Conservation (phyloP, 2,329 filamentous ascomycete genomes). For the Didymella pinodella region DNA sequence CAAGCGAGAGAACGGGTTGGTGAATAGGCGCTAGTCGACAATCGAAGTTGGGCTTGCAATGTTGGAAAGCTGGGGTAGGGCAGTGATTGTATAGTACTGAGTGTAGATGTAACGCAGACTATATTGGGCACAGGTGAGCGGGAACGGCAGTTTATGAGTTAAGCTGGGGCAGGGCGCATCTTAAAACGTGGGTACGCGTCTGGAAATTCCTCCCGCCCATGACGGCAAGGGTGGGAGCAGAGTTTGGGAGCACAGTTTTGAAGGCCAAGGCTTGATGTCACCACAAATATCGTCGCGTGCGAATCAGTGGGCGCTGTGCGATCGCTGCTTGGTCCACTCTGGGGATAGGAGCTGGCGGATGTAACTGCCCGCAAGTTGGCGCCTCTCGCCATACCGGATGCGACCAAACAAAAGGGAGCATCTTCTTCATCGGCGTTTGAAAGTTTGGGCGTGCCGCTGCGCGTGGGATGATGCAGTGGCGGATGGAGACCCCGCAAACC, state of each 20-base stretch:
- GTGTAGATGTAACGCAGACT: slow-evolving; percentile 31
- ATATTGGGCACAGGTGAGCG: slow-evolving; percentile 33
- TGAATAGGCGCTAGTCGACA: slow-evolving; percentile 13
- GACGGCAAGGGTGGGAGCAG: slow-evolving; percentile 48
- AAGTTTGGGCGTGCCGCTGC: slow-evolving; percentile 32
- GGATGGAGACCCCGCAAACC: slow-evolving; percentile 41
- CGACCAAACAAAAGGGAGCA: slow-evolving; percentile 17
- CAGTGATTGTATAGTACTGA: slow-evolving; percentile 40
- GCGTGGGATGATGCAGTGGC: slow-evolving; percentile 46
- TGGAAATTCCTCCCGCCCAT: slow-evolving; percentile 43
- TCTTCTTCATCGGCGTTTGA: slow-evolving; percentile 45
- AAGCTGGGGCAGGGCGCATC: slow-evolving; percentile 37
- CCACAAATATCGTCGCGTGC: slow-evolving; percentile 27
- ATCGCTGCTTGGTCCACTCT: slow-evolving; percentile 25
- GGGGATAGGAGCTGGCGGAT: slow-evolving; percentile 26
- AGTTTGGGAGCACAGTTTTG: slow-evolving; percentile 34
- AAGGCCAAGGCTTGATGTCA: slow-evolving; percentile 47
- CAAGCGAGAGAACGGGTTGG: slow-evolving; percentile 6
- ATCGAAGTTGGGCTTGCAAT: slow-evolving; percentile 3
- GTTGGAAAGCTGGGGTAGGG: slow-evolving; percentile 24
- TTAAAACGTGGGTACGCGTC: slow-evolving; percentile 31
- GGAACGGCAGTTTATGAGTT: slow-evolving; percentile 24
- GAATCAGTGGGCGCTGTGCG: slow-evolving; percentile 34
- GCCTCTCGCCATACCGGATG: slow-evolving; percentile 13
- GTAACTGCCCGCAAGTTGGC: slow-evolving; percentile 31